Conservation (phyloP, 1,284 basidiomycete species). For the Ustilago loliicola region DNA sequence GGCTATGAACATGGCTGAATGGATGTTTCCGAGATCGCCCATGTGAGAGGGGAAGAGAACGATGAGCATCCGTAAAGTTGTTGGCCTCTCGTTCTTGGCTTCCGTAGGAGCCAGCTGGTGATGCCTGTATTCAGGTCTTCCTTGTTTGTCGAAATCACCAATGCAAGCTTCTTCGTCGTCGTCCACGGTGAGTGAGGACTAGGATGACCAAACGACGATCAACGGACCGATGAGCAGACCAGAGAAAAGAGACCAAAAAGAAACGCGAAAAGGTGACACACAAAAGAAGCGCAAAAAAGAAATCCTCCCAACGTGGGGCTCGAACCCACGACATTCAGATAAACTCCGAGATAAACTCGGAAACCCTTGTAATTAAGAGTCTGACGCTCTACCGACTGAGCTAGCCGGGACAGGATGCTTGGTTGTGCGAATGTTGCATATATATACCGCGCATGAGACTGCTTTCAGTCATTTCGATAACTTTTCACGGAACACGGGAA, state of each 20-base stretch:
- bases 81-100: too few species aligned
- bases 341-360: slow-evolving; percentile 35
- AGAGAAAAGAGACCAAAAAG: too few species aligned
- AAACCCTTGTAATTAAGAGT: slow-evolving; percentile 66
- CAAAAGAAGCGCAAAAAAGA: slow-evolving; percentile 24
- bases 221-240: too few species aligned
- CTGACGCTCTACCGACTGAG: slow-evolving; percentile 71
- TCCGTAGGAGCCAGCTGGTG: too few species aligned
- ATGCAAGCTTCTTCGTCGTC: too few species aligned
- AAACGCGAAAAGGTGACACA: background rate
- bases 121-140: too few species aligned
- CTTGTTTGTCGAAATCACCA: too few species aligned
- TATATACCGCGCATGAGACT: background rate
- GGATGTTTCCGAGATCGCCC: background rate
- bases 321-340: slow-evolving; percentile 70
- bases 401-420: slow-evolving; percentile 66
- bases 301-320: slow-evolving; percentile 68
- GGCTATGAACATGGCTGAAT: background rate
- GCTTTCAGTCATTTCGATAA: too few species aligned
- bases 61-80: background rate
- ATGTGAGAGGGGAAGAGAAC: background rate
- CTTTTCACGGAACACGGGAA: background rate
- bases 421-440: fast-evolving
- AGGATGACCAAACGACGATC: too few species aligned
- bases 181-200: too few species aligned